phyloP scores from a whole-genome alignment of 228 moss, liverwort and hornwort species.

The Sphagnum magellanicum region DNA sequence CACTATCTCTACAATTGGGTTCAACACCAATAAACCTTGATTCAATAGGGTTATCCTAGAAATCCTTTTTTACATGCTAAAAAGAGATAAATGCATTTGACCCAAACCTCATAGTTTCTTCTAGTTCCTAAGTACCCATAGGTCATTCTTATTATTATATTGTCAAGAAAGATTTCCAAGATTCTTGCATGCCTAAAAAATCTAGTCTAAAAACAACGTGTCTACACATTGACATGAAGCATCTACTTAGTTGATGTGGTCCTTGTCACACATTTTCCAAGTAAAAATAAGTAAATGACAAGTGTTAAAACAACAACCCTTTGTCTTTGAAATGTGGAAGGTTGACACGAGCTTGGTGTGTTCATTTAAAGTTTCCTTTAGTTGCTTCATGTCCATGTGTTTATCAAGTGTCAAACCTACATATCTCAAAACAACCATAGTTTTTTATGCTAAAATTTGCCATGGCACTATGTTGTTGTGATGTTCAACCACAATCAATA shows the following conservation, averaged over 20 bases:
- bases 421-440: slow-evolving; percentile 63
- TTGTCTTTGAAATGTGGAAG: slow-evolving; percentile 66
- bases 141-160: too few species aligned
- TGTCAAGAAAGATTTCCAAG: not conserved
- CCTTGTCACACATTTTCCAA: too few species aligned
- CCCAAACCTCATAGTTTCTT: too few species aligned
- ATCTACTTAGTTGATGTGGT: not conserved
- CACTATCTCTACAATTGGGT: slow-evolving; percentile 70
- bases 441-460: slow-evolving; percentile 63
- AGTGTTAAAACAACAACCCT: slow-evolving; percentile 29
- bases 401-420: slow-evolving; percentile 70
- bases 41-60: not conserved
- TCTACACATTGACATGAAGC: not conserved
- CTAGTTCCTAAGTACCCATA: too few species aligned
- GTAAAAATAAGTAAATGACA: not conserved
- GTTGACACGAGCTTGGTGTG: slow-evolving; percentile 68
- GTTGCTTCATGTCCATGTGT: slow-evolving; percentile 48
- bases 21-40: slow-evolving; percentile 13
- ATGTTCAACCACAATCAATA: slow-evolving; percentile 78
- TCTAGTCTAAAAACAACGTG: not conserved
- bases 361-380: slow-evolving; percentile 47
- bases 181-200: not conserved
- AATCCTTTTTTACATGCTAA: too few species aligned
- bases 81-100: too few species aligned
- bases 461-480: slow-evolving; percentile 91